Base-by-base conservation (phyloP, 2,329 filamentous ascomycete genomes). In the Aspergillaceae sp. region DNA sequence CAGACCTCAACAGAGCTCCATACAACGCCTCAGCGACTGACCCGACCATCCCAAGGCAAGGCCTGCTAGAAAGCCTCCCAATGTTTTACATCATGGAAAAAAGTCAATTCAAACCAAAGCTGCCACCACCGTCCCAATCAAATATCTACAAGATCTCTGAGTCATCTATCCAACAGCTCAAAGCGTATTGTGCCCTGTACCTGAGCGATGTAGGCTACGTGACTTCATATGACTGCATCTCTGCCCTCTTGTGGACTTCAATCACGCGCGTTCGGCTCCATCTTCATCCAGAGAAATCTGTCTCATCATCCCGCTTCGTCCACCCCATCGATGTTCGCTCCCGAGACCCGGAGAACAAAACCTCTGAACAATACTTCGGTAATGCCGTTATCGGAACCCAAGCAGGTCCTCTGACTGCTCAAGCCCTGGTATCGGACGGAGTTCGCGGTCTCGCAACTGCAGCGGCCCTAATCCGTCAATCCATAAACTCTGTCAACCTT, bases 161-260 rank as follows among this genome's bases (percentile, higher is more conserved):
- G 7, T 6, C 50, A 11, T 26, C 41, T 8, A 43, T 56, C 10
- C 46, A 56, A 41, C 42, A 45, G 10, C 38, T 56, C 37, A 57
- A 55, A 50, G 19, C 34, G 7, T 27, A 46, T 38, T 56, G 56
- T 34, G 29, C 37, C 7, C 43, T 45, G 0, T 41, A 51, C 3
- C 33, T 55, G 5, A 35, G 41, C 19, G 48, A 36, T 4, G 50
- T 54, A 6, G 49, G 51, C 7, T 59, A 56, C 10, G 43, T 60
- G n/a, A 51, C 46, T n/a, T 57, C 56, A 2, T 60, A 59, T 36
- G 55, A 59, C 46, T 58, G 54, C 45, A 54, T 59, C 11, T 51
- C 56, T 8, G 56, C 54, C 30, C 45, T 58, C 29, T 5, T 57
- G n/a, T 60, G 56, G 56, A 51, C 30, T 4, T 42, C 57, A 40